phyloP scores from a whole-genome alignment of 768 basidiomycete genomes.

The Boletus coccyginus region DNA sequence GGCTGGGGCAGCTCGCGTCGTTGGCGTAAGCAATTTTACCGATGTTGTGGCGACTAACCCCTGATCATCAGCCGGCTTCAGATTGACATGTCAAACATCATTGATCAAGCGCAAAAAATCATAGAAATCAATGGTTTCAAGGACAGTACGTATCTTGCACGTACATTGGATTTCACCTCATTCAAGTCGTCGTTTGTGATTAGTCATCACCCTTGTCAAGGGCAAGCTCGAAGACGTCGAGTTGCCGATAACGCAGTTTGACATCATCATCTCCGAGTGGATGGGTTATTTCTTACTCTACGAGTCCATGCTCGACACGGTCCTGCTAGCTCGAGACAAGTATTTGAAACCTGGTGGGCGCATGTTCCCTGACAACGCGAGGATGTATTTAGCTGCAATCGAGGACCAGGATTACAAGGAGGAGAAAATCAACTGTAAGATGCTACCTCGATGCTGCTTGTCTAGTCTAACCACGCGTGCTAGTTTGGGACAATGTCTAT shows the following conservation, averaged over 20 bases:
- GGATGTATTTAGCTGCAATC: slow-evolving; percentile 91
- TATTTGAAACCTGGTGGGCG: slow-evolving; percentile 89
- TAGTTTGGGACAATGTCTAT: slow-evolving; percentile 99
- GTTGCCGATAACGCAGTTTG: slow-evolving; percentile 87
- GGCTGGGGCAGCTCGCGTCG: slow-evolving; percentile 91
- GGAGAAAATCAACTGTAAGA: slow-evolving; percentile 95
- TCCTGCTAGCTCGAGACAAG: slow-evolving; percentile 93
- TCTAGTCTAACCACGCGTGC: slow-evolving; percentile 1
- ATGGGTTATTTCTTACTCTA: slow-evolving; percentile 99
- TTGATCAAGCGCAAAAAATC: slow-evolving; percentile 98
- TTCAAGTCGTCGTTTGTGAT: slow-evolving; percentile 5
- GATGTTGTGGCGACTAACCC: neutral
- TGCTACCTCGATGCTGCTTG: neutral
- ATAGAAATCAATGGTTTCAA: slow-evolving; percentile 95
- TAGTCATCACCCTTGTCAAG: slow-evolving; percentile 94
- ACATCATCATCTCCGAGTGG: slow-evolving; percentile 99
- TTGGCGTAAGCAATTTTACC: slow-evolving; percentile 61
- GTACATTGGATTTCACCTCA: neutral
- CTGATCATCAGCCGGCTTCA: slow-evolving; percentile 31
- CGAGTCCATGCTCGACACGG: slow-evolving; percentile 99
- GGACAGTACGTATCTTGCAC: slow-evolving; percentile 66
- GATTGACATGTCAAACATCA: slow-evolving; percentile 99
- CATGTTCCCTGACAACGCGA: slow-evolving; percentile 95
- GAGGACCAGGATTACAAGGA: slow-evolving; percentile 99
- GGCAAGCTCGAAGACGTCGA: slow-evolving; percentile 95